A percentile compares a stretch with the other conserved stretches of the same genome.
Evolutionary conservation across 2,329 filamentous ascomycete species (phyloP).

Genomic region (Acarospora socialis): DNA sequence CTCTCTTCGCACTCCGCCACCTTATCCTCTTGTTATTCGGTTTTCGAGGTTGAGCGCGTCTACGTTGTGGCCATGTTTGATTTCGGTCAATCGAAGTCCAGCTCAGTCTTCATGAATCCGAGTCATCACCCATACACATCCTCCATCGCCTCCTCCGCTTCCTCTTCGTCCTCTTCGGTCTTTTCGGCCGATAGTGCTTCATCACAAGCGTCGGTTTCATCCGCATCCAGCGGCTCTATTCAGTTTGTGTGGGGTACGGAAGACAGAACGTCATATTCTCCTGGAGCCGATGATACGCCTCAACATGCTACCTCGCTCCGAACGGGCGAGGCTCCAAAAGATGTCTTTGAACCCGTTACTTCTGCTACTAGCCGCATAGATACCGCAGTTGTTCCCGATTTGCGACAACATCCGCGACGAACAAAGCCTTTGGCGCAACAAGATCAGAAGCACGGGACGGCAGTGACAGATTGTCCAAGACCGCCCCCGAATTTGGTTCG

Average conservation of each 20-base stretch:
- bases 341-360: too few species aligned
- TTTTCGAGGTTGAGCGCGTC: too few species aligned
- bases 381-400: constrained; percentile 22
- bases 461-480: constrained; percentile 41
- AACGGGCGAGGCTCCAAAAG: constrained; percentile 19
- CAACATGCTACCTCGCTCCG: constrained; percentile 17
- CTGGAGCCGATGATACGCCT: constrained; percentile 15
- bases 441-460: constrained; percentile 38
- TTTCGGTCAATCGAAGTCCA: too few species aligned
- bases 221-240: constrained; percentile 48
- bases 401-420: constrained; percentile 39
- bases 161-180: constrained; percentile 60
- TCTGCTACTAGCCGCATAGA: background rate
- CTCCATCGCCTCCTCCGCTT: constrained; percentile 59
- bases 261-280: constrained; percentile 21
- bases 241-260: constrained; percentile 32
- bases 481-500: constrained; percentile 64
- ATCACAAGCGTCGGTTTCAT: constrained; percentile 55
- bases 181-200: constrained; percentile 56
- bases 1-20: too few species aligned
- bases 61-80: too few species aligned
- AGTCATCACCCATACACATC: constrained; percentile 53
- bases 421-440: constrained; percentile 18
- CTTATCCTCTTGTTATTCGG: too few species aligned
- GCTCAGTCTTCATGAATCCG: too few species aligned